phyloP scores from a whole-genome alignment of 176 grass and related monocot genomes.

The Olyra latifolia region DNA sequence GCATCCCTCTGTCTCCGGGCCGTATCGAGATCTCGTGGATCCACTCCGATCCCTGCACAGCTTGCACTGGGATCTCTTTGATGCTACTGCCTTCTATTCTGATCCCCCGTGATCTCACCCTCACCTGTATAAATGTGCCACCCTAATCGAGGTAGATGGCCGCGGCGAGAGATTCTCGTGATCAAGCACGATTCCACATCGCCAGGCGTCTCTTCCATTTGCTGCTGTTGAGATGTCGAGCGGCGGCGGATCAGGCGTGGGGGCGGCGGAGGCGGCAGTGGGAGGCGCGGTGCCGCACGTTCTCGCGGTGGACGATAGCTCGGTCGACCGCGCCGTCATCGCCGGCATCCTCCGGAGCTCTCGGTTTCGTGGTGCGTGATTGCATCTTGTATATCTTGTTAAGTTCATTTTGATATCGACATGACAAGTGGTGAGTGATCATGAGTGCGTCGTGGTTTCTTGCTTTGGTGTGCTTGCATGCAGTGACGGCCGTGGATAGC shows the following conservation, averaged over 20 bases:
- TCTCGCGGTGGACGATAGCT: conserved; percentile 87
- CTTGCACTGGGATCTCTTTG: conserved; percentile 8
- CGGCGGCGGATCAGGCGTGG: conserved; percentile 5
- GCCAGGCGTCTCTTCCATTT: not conserved
- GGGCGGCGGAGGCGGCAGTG: not conserved
- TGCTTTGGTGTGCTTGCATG: not conserved
- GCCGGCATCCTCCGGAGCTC: conserved; percentile 69
- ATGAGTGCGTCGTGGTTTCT: not conserved
- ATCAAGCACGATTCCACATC: not conserved
- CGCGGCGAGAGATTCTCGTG: not conserved
- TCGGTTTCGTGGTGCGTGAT: conserved; percentile 47
- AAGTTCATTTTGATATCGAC: not conserved
- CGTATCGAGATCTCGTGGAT: conserved; percentile 21
- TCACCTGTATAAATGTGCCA: not conserved
- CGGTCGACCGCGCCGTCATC: conserved; percentile 81
- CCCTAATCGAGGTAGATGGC: not conserved
- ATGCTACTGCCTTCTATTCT: not conserved
- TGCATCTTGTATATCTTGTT: not conserved
- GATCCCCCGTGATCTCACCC: not conserved
- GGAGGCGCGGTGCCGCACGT: conserved; percentile 45
- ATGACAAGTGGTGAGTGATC: not conserved
- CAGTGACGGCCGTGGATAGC: conserved; percentile 91
- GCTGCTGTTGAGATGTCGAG: conserved; percentile 31
- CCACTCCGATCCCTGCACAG: conserved; percentile 9
- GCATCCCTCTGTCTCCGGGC: not conserved